Percentiles rank a stretch among this genome's conserved stretches.
phyloP scores from a whole-genome alignment of 352 stramenopile genomes.

The Phytophthora europaea region DNA sequence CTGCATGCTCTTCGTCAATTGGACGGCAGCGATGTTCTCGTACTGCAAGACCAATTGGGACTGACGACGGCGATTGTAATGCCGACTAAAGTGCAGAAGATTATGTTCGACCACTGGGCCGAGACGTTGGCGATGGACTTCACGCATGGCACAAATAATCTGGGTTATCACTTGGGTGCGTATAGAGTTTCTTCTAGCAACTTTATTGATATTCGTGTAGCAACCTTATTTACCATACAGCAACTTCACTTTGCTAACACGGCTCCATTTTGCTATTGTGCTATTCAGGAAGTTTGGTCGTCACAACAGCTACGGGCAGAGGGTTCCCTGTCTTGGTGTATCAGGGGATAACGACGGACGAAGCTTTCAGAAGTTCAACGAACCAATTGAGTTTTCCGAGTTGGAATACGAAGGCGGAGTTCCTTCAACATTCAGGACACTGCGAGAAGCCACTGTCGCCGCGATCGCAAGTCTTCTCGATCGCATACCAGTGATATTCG shows the following conservation, averaged over 20 bases:
- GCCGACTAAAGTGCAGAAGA: too few species aligned
- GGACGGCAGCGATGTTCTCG: conserved; percentile 17
- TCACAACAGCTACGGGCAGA: conserved; percentile 22
- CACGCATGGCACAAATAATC: too few species aligned
- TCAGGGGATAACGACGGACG: background rate
- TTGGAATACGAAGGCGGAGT: background rate
- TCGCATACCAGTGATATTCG: conserved; percentile 29
- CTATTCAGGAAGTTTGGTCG: conserved; percentile 23
- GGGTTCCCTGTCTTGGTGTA: background rate
- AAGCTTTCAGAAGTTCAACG: background rate
- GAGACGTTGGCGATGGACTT: too few species aligned
- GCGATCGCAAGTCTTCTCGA: conserved; percentile 12
- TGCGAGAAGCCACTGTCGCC: background rate
- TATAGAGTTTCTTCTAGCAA: background rate
- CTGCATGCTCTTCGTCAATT: conserved; percentile 20
- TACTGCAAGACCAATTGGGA: too few species aligned
- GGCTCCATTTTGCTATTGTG: too few species aligned
- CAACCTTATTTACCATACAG: background rate
- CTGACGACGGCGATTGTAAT: too few species aligned
- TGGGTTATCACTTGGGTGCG: conserved; percentile 26
- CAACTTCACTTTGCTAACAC: background rate
- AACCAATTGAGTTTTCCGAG: background rate
- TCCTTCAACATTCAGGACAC: background rate
- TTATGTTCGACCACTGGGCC: too few species aligned
- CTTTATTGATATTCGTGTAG: conserved; percentile 6